Evolutionary conservation across 192 early-diverging fungal species (phyloP), one percentile per base, ranked within the genome.

Genomic region (Chytriomyces confervae): DNA sequence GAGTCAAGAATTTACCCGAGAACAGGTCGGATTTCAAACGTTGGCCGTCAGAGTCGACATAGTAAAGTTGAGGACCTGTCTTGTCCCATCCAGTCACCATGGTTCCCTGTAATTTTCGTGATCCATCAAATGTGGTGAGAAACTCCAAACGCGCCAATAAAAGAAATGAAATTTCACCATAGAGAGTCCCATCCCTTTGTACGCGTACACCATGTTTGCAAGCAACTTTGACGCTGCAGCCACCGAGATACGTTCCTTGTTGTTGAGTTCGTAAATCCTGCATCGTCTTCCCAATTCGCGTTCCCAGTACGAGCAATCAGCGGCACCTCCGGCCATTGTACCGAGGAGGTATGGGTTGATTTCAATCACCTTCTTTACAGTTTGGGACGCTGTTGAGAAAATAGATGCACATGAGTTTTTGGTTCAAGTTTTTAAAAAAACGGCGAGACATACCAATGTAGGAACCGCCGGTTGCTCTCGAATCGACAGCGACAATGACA

Each of bases 11-110:
- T 16, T 62, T 60, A 74, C 72, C 72, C 46, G 95, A 97, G 81
- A 99, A 99, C 66, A 94, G 66, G 65, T 98, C 91, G 13, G 91
- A 92, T 79, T 90, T 91, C 74, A 98, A 78, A 43, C 98, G 89
- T 62, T 92, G 88, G 20, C 97, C 98, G 60, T 99, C 97, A 7
- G 93, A 94, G 78, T 99, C 98, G 16, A 99, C 96, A 77, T 99
- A 99, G 84, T 92, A 98, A 60, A 99, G 84, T 60, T 90, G 92
- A 4, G 97, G 97, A 4, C 96, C 97, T 9, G 87, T 93, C 85
- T 96, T 95, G 76, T 99, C 97, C 97, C 97, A 99, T 67, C 98
- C 98, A 62, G 93, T 92, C 50, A 99, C 89, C 98, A 99, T 99
- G 27, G 97, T 98, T 45, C 98, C 98, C 90, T 91, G 76, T 23